Base-by-base conservation (phyloP, 805 yeast genomes). In the Pichia kluyveri region DNA sequence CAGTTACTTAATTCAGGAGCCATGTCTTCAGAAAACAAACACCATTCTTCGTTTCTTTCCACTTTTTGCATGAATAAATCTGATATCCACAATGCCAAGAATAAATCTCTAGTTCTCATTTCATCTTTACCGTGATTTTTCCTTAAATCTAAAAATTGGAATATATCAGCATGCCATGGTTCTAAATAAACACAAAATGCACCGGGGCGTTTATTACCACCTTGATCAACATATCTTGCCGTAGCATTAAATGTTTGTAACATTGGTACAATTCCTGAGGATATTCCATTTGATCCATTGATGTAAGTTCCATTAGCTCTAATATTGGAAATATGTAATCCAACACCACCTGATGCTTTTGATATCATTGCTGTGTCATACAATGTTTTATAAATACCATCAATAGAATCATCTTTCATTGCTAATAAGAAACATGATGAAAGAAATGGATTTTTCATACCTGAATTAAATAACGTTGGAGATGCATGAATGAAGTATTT, bases 161-260 rank as follows among this genome's bases (percentile, higher is more conserved):
- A 84, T 36, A 91, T 75, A 59, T 91, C 99, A 11, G 85, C 78
- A 63, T 91, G 99, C 99, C 99, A 91, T 48, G 99, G 97, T 69
- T 91, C 99, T 37, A 91, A 66, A 67, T 90, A 91, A 37, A 89
- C 69, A 36, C 96, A 96, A 67, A 91, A 86, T 4, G 99, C 99
- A 53, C 98, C 98, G 0, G 99, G 99, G 60, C 99, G 75, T 68
- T 90, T 90, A 69, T 91, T 91, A 48, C 98, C 98, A 53, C 99
- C 99, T 73, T 91, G 99, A 60, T 91, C 98, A 40, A 91, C 98
- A 61, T 90, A 91, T 57, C 96, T 79, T 18, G 99, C 98, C 27
- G 98, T 89, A 68, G 88, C 85, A 71, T 91, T 91, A 71, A 82
- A 91, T 10, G 91, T 98, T 57, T 96, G 80, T 28, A 91, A 71